Base-by-base conservation (phyloP, 257 asterid species). In the Solanum clarkiae region DNA sequence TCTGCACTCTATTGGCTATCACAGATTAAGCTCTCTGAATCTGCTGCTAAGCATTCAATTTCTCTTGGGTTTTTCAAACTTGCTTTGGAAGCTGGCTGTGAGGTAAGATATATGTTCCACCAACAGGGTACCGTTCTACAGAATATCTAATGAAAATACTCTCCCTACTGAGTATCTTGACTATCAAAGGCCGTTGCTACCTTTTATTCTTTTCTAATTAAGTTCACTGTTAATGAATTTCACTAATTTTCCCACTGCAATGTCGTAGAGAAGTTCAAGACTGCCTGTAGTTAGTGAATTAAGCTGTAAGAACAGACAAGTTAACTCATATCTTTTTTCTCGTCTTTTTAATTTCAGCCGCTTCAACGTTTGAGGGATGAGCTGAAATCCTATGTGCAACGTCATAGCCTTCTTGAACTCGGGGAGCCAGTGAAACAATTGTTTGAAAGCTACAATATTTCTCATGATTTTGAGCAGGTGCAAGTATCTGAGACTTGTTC, bases 31-130 rank as follows among this genome's bases (percentile, higher is more conserved):
- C 92, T 88, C 80, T 90, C 99, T 63, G 97, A 95, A 90, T 86
- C 97, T 81, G 94, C 95, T 90, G 93, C 92, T 70, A 95, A 92
- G 91, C 99, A 95, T 88, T 90, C 93, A 0, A 86, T 95, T 74
- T 93, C 99, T 60, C 94, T 95, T 87, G 99, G 97, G 29, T 95
- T 95, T 89, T 95, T 95, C 87, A 93, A 90, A 91, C 97, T 95
- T 86, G 97, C 97, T 85, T 69, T 93, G 80, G 98, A 95, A 88
- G 93, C 97, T 85, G 95, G 95, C 40, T 95, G 98, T 69, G 98
- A 95, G 97, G 99, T 94, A 92, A 36, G 66, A 29, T 40, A 36
- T 51, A 72, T 47, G 10, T 15, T 11, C 36, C 29, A 16, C 36
- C 68, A 68, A 11, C 3, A 32, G 8, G 56, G 20, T 20, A 26